Percentiles rank a stretch among this genome's conserved stretches.
phyloP scores from a whole-genome alignment of 1,284 basidiomycete genomes.

The Naganishia liquefaciens region DNA sequence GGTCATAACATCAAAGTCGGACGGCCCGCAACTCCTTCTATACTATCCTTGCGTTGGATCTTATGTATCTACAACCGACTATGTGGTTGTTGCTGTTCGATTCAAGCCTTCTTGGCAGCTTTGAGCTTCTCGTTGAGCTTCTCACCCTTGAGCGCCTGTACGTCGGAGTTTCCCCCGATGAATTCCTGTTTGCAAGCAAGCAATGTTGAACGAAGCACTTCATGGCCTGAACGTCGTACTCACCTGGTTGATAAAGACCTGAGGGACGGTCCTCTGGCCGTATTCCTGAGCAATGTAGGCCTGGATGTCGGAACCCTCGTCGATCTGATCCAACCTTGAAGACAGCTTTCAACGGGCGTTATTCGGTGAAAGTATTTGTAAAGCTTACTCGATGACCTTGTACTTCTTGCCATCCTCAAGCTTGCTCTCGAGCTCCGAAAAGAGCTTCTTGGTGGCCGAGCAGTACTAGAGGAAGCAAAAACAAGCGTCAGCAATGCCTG shows the following conservation, averaged over 20 bases:
- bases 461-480: conserved; percentile 43
- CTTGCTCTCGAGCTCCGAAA: conserved; percentile 38
- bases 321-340: conserved; percentile 48
- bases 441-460: conserved; percentile 45
- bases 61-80: conserved; percentile 13
- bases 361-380: background rate
- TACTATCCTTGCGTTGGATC: background rate
- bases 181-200: conserved; percentile 40
- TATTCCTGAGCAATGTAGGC: conserved; percentile 48
- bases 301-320: conserved; percentile 52
- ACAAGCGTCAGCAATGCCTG: background rate
- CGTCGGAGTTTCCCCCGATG: conserved; percentile 52
- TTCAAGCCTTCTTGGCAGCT: conserved; percentile 34
- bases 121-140: conserved; percentile 47
- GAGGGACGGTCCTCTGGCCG: conserved; percentile 52
- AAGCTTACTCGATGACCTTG: conserved; percentile 46
- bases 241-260: conserved; percentile 48
- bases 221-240: background rate
- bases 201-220: background rate
- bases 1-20: background rate
- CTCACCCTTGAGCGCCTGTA: conserved; percentile 46
- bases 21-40: too few species aligned
- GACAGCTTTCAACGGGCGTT: background rate
- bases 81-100: conserved; percentile 7
- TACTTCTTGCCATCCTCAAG: conserved; percentile 42